These are phyloP conservation scores for Leccinum arenicola DNA, from an alignment of 768 basidiomycete species.

Conservation along the genomic window DNA sequence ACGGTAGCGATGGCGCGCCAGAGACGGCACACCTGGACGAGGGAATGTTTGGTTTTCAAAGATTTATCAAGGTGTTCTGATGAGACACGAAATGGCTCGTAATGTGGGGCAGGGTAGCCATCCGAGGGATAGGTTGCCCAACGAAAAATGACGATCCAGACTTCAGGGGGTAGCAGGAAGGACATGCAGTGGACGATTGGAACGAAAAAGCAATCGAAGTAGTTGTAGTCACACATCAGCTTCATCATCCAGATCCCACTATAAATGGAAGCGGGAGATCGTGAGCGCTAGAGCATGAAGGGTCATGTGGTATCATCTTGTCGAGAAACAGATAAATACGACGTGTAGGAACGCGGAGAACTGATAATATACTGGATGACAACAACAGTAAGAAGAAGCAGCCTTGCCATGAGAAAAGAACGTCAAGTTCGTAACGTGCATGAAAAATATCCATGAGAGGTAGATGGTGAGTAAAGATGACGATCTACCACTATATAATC, in stretches of 20 bases:
- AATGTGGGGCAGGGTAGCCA: slow-evolving; percentile 31
- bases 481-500: slow-evolving; percentile 51
- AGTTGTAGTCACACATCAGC: slow-evolving; percentile 8
- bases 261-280: not conserved
- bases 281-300: slow-evolving; percentile 18
- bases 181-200: not conserved
- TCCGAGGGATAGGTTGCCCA: slow-evolving; percentile 36
- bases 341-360: slow-evolving; percentile 15
- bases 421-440: slow-evolving; percentile 32
- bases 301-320: slow-evolving; percentile 32
- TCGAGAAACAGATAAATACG: slow-evolving; percentile 28
- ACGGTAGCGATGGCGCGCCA: slow-evolving; percentile 50
- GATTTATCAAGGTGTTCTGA: slow-evolving; percentile 28
- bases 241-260: not conserved
- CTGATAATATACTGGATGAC: slow-evolving; percentile 32
- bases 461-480: slow-evolving; percentile 9
- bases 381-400: slow-evolving; percentile 23
- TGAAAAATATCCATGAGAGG: slow-evolving; percentile 26
- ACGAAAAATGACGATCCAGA: slow-evolving; percentile 53
- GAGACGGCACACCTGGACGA: slow-evolving; percentile 54
- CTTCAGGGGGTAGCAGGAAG: slow-evolving; percentile 44
- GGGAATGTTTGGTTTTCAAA: slow-evolving; percentile 35
- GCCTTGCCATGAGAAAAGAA: slow-evolving; percentile 26
- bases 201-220: not conserved
- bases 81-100: slow-evolving; percentile 48